A percentile compares a stretch with the other conserved stretches of the same genome.
Conservation (phyloP, 495 filamentous ascomycete species). For the Trypethelium eluteriae region DNA sequence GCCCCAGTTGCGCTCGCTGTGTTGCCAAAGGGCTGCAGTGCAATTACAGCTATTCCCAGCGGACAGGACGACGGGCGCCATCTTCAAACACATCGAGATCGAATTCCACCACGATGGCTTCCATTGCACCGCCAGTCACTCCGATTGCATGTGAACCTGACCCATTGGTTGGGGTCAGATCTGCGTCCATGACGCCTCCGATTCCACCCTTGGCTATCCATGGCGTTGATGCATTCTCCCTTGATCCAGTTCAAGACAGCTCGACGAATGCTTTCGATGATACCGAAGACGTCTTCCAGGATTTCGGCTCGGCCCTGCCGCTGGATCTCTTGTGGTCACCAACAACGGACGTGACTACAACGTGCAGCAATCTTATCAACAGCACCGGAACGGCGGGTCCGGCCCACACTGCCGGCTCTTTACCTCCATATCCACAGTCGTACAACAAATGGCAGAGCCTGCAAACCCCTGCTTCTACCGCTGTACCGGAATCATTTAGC, state of each 20-base stretch:
- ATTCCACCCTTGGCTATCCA: background rate
- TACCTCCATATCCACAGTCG: background rate
- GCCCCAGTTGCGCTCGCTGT: slow-evolving; percentile 12
- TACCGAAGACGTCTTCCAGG: background rate
- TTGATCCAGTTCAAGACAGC: background rate
- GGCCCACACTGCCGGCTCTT: background rate
- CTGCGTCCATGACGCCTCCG: background rate
- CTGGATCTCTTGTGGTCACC: slow-evolving; percentile 13
- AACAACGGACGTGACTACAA: background rate
- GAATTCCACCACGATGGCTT: background rate
- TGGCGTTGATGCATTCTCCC: background rate
- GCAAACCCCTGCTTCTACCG: background rate
- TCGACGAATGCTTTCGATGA: background rate
- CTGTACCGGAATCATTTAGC: background rate
- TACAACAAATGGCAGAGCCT: background rate
- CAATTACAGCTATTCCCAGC: slow-evolving; percentile 15
- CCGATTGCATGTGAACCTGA: background rate
- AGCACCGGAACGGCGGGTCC: background rate
- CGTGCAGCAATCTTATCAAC: background rate
- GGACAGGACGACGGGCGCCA: slow-evolving; percentile 4
- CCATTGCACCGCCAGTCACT: background rate
- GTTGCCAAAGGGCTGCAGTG: slow-evolving; percentile 11
- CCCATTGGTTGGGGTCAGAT: background rate
- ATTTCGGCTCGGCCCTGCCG: background rate
- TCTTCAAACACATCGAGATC: slow-evolving; percentile 4